These are phyloP conservation scores for Marasmius sp. DNA, from an alignment of 1,284 basidiomycete species.

Conservation along the genomic window DNA sequence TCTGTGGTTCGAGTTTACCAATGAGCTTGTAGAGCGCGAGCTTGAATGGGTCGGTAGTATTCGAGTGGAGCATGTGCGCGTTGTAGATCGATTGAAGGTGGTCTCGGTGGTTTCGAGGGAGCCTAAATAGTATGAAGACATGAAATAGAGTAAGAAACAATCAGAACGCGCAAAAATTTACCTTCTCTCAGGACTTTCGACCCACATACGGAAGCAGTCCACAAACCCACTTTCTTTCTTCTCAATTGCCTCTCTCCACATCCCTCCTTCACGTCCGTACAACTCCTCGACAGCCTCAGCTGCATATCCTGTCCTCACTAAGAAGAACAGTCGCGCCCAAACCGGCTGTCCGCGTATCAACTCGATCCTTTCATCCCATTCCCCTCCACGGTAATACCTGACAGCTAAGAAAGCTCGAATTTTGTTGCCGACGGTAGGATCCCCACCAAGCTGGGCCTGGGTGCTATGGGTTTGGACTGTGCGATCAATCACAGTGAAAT, in stretches of 20 bases:
- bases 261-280: neutral
- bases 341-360: constrained; percentile 83
- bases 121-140: constrained; percentile 35
- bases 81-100: constrained; percentile 90
- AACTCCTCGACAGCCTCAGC: constrained; percentile 71
- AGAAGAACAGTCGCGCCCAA: constrained; percentile 92
- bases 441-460: constrained; percentile 89
- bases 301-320: constrained; percentile 84
- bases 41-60: constrained; percentile 91
- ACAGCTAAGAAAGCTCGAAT: constrained; percentile 85
- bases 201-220: constrained; percentile 82
- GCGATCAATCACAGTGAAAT: constrained; percentile 83
- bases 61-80: constrained; percentile 86
- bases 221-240: constrained; percentile 85
- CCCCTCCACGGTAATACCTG: constrained; percentile 76
- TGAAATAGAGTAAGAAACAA: constrained; percentile 3
- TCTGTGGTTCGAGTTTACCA: constrained; percentile 85
- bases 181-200: constrained; percentile 81
- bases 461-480: constrained; percentile 82
- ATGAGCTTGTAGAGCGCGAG: constrained; percentile 94
- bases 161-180: constrained; percentile 29
- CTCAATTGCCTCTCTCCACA: constrained; percentile 63
- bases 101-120: constrained; percentile 81
- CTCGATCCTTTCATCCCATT: constrained; percentile 88
- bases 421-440: constrained; percentile 88